These are phyloP conservation scores for Thielaviopsis euricoi DNA, from an alignment of 2,329 filamentous ascomycete species.

Conservation along the genomic window DNA sequence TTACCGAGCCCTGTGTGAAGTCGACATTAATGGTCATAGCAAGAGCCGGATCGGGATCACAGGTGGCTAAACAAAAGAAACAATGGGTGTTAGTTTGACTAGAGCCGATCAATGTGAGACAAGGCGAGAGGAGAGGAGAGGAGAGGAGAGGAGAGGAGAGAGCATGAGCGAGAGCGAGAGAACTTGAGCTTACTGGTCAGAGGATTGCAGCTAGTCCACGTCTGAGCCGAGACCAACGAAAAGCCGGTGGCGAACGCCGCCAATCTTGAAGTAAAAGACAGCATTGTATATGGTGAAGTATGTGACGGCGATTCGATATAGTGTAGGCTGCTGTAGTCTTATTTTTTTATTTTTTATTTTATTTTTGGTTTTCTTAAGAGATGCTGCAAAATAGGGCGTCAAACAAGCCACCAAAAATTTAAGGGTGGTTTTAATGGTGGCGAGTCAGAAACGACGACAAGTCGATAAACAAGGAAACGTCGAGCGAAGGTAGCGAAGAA, in stretches of 20 bases:
- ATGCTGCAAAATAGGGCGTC: background rate
- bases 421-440: background rate
- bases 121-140: background rate
- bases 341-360: no score
- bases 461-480: background rate
- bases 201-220: conserved; percentile 26
- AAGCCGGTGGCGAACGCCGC: conserved; percentile 15
- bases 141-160: background rate
- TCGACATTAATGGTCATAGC: conserved; percentile 71
- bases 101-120: background rate
- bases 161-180: no score
- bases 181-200: conserved; percentile 20
- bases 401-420: background rate
- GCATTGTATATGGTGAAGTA: background rate
- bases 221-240: conserved; percentile 20
- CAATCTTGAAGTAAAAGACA: conserved; percentile 1
- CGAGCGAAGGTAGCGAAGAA: background rate
- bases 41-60: conserved; percentile 62
- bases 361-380: background rate
- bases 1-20: conserved; percentile 61
- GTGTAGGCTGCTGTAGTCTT: background rate
- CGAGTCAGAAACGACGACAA: no score
- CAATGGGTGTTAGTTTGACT: conserved; percentile 1
- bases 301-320: background rate
- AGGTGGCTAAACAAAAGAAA: conserved; percentile 30